Evolutionary conservation across 2,329 filamentous ascomycete genomes (phyloP), one percentile per base, ranked within the genome.

Genomic region (Periconia sp.): DNA sequence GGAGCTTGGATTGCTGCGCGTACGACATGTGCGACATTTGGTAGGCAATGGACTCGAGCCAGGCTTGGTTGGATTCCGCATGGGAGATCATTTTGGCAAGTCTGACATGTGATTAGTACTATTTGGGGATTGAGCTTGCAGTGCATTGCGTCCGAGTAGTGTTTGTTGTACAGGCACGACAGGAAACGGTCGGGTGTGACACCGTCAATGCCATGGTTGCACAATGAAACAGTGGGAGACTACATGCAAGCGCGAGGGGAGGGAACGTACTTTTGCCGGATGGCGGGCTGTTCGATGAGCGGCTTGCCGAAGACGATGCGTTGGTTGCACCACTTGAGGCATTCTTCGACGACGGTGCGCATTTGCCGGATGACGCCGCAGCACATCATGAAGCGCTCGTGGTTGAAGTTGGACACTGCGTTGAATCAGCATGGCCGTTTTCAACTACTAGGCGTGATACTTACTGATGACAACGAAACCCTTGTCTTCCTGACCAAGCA

Each of bases 21-120:
- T 95, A 94, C 23, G 81, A 81, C 87, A 95, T 89, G 68, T 89
- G 78, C 74, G 81, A 87, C 89, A 95, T 95, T 66, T 95, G 89
- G 75, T 90, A 89, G 15, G 89, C 90, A 63, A 94, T 85, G 29
- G 82, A 83, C 69, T 95, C 89, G 35, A 94, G 81, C 88, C 88
- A 95, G 15, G 89, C 82, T 69, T 95, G 89, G 71, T 88, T 86
- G n/a, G 87, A 79, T 70, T 95, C 89, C 54, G 84, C 81, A 36
- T 88, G 83, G 4, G 87, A 83, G 54, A 95, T 94, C 88, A 95
- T 94, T 66, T 88, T 89, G 48, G 89, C 89, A 43, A 95, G 82
- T 56, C 82, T 85, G 44, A n/a, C n/a, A n/a, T n/a, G n/a, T n/a
- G n/a, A n/a, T n/a, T 33, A 12, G 13, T 28, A n/a, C 19, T 33